Evolutionary conservation across 495 filamentous ascomycete genomes (phyloP).

Genomic region (Cairneyella variabilis): DNA sequence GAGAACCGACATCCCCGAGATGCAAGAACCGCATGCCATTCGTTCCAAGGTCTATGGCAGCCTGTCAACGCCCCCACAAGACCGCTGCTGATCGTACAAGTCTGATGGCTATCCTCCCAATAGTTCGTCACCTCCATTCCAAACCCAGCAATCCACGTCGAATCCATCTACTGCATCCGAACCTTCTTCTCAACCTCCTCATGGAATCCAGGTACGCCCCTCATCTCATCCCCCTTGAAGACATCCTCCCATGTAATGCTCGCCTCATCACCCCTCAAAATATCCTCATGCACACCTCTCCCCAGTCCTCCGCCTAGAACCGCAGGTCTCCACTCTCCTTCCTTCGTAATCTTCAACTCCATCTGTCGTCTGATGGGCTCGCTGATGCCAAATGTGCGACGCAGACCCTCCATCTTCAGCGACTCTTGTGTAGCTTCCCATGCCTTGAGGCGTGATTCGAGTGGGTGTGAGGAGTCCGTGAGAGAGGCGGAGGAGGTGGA

Average conservation of each 20-base stretch:
- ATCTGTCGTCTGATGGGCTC: slow-evolving; percentile 92
- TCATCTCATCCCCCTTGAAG: slow-evolving; percentile 68
- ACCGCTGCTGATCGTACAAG: slow-evolving; percentile 16
- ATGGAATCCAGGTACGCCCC: slow-evolving; percentile 68
- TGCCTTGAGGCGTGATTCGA: slow-evolving; percentile 78
- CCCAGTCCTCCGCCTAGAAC: slow-evolving; percentile 36
- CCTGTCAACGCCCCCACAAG: slow-evolving; percentile 16
- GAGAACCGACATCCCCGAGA: too few species aligned
- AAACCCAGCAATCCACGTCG: neutral
- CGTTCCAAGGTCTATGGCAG: slow-evolving; percentile 8
- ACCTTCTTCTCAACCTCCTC: slow-evolving; percentile 92
- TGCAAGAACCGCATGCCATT: too few species aligned
- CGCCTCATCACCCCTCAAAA: slow-evolving; percentile 72
- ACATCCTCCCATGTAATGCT: slow-evolving; percentile 89
- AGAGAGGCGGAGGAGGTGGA: slow-evolving; percentile 31
- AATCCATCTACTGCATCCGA: slow-evolving; percentile 70
- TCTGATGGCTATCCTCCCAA: too few species aligned
- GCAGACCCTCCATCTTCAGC: slow-evolving; percentile 81
- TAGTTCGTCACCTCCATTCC: neutral
- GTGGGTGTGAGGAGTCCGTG: slow-evolving; percentile 71
- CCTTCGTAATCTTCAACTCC: slow-evolving; percentile 79
- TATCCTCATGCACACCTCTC: slow-evolving; percentile 67
- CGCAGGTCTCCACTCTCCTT: slow-evolving; percentile 49
- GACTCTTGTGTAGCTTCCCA: slow-evolving; percentile 83
- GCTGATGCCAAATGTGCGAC: slow-evolving; percentile 84